Conservation (phyloP, 2,329 filamentous ascomycete species). For the Metarhizium sp. region DNA sequence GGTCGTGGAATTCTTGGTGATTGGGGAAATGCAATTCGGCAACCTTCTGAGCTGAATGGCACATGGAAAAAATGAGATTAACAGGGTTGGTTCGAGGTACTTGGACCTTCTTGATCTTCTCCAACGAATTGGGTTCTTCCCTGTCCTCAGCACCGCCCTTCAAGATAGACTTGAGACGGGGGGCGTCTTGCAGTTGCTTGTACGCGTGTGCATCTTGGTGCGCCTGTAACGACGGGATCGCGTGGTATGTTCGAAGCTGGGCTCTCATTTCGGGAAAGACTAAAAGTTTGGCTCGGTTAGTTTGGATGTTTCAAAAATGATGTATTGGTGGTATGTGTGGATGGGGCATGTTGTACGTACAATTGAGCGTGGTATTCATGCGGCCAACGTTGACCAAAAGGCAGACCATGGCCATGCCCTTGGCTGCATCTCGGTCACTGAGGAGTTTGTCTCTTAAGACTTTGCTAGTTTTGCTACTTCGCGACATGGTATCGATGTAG, state of each 20-base stretch:
- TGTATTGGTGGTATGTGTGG: not conserved
- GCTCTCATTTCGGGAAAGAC: conserved; percentile 99
- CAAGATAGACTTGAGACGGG: conserved; percentile 89
- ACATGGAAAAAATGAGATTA: conserved; percentile 92
- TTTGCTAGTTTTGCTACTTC: conserved; percentile 98
- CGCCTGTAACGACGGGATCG: conserved; percentile 91
- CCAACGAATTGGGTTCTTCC: conserved; percentile 70
- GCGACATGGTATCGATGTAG: conserved; percentile 97
- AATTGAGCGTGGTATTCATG: conserved; percentile 98
- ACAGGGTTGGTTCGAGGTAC: conserved; percentile 85
- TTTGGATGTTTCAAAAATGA: too few species aligned
- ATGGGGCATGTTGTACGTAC: conserved; percentile 40
- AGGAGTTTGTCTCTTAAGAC: conserved; percentile 94
- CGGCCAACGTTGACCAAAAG: conserved; percentile 91
- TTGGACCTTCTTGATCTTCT: conserved; percentile 61
- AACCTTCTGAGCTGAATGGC: conserved; percentile 80
- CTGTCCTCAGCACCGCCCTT: conserved; percentile 93
- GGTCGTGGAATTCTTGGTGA: conserved; percentile 84
- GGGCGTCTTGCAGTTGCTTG: conserved; percentile 95
- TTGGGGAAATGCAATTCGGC: conserved; percentile 86
- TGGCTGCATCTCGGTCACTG: conserved; percentile 81
- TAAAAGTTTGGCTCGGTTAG: conserved; percentile 24
- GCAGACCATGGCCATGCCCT: conserved; percentile 99
- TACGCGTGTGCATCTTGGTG: conserved; percentile 93
- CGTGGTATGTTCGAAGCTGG: conserved; percentile 93